Conservation (phyloP, 768 basidiomycete genomes). For the Podaxis rugospora region DNA sequence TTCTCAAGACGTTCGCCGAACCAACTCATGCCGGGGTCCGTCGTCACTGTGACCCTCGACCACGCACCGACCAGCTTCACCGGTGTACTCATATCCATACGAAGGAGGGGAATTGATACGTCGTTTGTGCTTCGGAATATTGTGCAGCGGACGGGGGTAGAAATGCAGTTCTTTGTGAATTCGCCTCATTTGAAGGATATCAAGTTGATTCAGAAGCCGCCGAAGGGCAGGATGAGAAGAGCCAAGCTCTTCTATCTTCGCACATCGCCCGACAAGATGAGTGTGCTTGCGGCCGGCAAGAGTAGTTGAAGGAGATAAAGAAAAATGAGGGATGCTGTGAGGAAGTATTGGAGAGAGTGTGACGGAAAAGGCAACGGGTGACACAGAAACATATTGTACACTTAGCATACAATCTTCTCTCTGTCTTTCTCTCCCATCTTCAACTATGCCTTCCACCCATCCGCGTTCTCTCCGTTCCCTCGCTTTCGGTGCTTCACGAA, state of each 20-base stretch:
- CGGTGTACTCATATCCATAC: slow-evolving; percentile 81
- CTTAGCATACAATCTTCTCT: not conserved
- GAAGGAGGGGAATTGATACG: slow-evolving; percentile 81
- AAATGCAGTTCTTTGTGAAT: slow-evolving; percentile 86
- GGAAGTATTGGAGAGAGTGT: not conserved
- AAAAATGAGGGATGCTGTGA: not conserved
- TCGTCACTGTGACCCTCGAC: slow-evolving; percentile 73
- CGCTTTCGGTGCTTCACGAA: slow-evolving; percentile 39
- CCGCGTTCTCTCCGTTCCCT: slow-evolving; percentile 56
- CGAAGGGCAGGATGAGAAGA: slow-evolving; percentile 59
- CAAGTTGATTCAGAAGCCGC: slow-evolving; percentile 67
- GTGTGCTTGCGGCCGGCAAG: slow-evolving; percentile 51
- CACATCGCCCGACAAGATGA: slow-evolving; percentile 84
- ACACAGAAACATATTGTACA: slow-evolving; percentile 1
- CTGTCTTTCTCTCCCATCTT: slow-evolving; percentile 3
- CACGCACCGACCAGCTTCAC: slow-evolving; percentile 83
- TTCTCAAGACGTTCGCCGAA: slow-evolving; percentile 70
- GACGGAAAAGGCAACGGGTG: slow-evolving; percentile 9
- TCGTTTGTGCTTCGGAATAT: slow-evolving; percentile 89
- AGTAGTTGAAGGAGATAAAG: not conserved
- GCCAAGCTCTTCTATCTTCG: slow-evolving; percentile 84
- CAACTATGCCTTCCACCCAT: slow-evolving; percentile 38
- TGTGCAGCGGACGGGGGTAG: slow-evolving; percentile 86
- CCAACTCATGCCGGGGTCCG: slow-evolving; percentile 78
- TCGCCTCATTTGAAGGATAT: slow-evolving; percentile 88